These are phyloP conservation scores for Sorghum bicolor DNA, from an alignment of 176 grass and related monocot species.

Conservation along the genomic window DNA sequence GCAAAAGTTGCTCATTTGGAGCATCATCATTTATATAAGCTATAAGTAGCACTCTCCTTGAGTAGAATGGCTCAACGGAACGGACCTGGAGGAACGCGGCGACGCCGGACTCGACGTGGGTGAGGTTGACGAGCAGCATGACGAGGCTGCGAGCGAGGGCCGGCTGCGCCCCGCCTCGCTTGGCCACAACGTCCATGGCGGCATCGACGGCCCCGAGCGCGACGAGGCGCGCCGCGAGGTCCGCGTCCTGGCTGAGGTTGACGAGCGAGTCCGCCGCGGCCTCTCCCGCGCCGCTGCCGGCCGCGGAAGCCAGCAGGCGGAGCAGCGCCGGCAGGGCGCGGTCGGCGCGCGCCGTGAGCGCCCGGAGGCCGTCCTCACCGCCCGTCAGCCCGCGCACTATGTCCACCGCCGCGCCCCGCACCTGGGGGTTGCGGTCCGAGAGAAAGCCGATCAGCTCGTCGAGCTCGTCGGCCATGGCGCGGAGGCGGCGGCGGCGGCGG, in stretches of 20 bases:
- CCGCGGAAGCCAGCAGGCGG: slow-evolving; percentile 44
- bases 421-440: slow-evolving; percentile 57
- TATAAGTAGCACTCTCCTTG: background rate
- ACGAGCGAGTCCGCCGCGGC: slow-evolving; percentile 80
- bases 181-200: slow-evolving; percentile 71
- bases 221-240: slow-evolving; percentile 54
- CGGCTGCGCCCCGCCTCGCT: slow-evolving; percentile 34
- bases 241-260: slow-evolving; percentile 72
- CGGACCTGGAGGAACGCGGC: slow-evolving; percentile 63
- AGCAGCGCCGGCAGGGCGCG: slow-evolving; percentile 54
- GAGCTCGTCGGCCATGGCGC: slow-evolving; percentile 71
- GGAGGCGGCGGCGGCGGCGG: background rate
- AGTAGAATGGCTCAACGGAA: background rate
- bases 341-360: slow-evolving; percentile 47
- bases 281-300: slow-evolving; percentile 36
- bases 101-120: slow-evolving; percentile 69
- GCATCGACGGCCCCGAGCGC: slow-evolving; percentile 44
- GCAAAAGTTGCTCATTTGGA: too few species aligned
- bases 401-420: slow-evolving; percentile 67
- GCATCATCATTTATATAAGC: too few species aligned
- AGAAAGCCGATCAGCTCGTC: slow-evolving; percentile 79
- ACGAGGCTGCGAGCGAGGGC: slow-evolving; percentile 59
- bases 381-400: slow-evolving; percentile 83
- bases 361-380: slow-evolving; percentile 50
- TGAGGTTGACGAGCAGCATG: slow-evolving; percentile 93